phyloP scores from a whole-genome alignment of 2,329 filamentous ascomycete species.

The Raffaelea arxii region DNA sequence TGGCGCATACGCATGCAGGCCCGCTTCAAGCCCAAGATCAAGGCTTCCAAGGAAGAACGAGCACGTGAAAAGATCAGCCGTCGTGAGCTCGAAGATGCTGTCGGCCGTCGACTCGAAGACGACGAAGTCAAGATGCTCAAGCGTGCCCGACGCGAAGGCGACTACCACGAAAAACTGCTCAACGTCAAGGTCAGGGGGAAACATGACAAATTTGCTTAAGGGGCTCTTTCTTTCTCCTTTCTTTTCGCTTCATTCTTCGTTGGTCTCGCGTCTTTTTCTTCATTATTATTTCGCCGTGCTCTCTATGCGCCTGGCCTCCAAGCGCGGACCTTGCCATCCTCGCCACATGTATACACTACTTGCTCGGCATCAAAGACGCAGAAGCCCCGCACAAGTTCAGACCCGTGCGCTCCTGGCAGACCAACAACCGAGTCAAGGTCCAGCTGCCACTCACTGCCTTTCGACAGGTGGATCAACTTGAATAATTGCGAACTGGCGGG shows the following conservation, averaged over 20 bases:
- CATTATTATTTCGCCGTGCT: too few relatives aligned
- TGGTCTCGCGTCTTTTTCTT: too few relatives aligned
- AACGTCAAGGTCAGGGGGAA: conserved; percentile 87
- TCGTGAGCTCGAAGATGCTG: conserved; percentile 73
- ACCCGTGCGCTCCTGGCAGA: conserved; percentile 52
- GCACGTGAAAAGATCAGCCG: conserved; percentile 76
- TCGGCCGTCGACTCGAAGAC: conserved; percentile 67
- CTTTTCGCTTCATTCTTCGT: too few relatives aligned
- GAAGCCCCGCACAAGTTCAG: conserved; percentile 54
- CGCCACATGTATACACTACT: conserved; percentile 48
- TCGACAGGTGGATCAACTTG: conserved; percentile 49
- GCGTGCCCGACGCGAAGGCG: conserved; percentile 72
- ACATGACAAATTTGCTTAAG: conserved; percentile 70
- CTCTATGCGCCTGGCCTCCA: conserved; percentile 33
- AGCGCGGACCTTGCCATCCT: conserved; percentile 48
- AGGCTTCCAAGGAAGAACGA: conserved; percentile 73
- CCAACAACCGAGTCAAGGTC: conserved; percentile 46
- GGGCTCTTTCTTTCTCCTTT: too few relatives aligned
- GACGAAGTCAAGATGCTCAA: conserved; percentile 80
- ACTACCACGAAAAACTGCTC: conserved; percentile 79
- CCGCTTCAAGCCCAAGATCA: conserved; percentile 77
- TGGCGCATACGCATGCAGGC: conserved; percentile 89
- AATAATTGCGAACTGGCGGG: conserved; percentile 42
- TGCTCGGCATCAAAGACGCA: conserved; percentile 53
- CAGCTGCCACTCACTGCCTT: conserved; percentile 41